phyloP scores from a whole-genome alignment of 257 asterid genomes.

The Asclepias syriaca region DNA sequence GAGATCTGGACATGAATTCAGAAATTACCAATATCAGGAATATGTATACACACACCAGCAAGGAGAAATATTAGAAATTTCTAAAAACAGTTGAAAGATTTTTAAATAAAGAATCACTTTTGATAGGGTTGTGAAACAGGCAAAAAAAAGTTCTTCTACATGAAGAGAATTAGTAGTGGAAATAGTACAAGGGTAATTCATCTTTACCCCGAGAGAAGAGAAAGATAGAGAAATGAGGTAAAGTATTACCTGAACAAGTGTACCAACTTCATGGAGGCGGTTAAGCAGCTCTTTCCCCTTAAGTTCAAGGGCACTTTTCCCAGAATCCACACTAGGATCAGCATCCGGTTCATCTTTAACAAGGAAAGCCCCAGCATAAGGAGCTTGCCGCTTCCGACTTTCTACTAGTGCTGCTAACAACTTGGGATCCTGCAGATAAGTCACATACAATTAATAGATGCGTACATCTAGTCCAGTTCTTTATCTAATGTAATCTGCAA shows the following conservation, averaged over 20 bases:
- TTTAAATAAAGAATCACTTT: background rate
- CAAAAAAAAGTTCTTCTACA: background rate
- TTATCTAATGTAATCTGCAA: background rate
- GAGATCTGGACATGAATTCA: slow-evolving; percentile 63
- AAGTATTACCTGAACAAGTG: slow-evolving; percentile 81
- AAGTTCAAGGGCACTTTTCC: slow-evolving; percentile 60
- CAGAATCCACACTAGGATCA: slow-evolving; percentile 52
- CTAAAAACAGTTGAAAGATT: background rate
- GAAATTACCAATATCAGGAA: slow-evolving; percentile 26
- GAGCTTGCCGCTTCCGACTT: slow-evolving; percentile 91
- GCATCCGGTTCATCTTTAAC: slow-evolving; percentile 74
- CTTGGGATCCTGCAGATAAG: slow-evolving; percentile 75
- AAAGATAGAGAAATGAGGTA: slow-evolving; percentile 20
- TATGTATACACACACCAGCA: background rate
- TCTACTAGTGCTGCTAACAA: slow-evolving; percentile 87
- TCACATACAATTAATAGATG: slow-evolving; percentile 1
- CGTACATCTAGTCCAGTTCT: too few species aligned
- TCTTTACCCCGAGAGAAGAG: slow-evolving; percentile 1
- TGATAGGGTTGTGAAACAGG: background rate
- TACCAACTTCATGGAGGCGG: slow-evolving; percentile 94
- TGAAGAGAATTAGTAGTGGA: background rate
- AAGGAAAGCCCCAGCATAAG: slow-evolving; percentile 97
- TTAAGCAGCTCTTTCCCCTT: slow-evolving; percentile 78
- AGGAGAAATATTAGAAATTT: background rate
- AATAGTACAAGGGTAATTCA: background rate